phyloP scores from a whole-genome alignment of 2,329 filamentous ascomycete species.

The Sporothrix phasma region DNA sequence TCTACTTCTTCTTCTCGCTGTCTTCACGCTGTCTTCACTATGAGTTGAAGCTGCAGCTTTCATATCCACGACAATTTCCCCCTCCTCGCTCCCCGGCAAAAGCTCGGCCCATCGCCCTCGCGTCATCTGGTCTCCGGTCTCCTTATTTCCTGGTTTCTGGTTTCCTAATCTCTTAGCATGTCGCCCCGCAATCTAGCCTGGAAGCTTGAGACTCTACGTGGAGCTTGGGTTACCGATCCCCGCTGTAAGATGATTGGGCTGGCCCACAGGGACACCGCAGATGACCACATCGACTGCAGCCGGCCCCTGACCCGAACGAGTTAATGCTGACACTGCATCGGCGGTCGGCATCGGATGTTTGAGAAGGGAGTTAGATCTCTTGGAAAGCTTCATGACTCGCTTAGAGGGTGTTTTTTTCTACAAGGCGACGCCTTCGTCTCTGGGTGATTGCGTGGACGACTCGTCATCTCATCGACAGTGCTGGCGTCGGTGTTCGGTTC shows the following conservation, averaged over 20 bases:
- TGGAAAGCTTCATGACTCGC: neutral
- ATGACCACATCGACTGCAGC: neutral
- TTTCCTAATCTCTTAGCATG: no score
- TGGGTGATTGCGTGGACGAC: no score
- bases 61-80: no score
- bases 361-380: neutral
- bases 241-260: constrained; percentile 10
- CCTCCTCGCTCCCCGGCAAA: no score
- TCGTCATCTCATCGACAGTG: no score
- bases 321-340: neutral
- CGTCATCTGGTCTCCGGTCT: no score
- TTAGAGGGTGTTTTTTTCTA: neutral
- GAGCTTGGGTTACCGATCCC: neutral
- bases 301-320: neutral
- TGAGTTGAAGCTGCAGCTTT: no score
- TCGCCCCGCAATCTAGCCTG: neutral
- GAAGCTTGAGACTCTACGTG: neutral
- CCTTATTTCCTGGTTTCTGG: no score
- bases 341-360: neutral
- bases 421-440: no score
- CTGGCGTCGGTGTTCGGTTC: no score
- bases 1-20: neutral
- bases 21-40: neutral
- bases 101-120: no score
- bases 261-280: neutral